phyloP scores from a whole-genome alignment of 2,329 filamentous ascomycete genomes.

The Neonectria coccinea region DNA sequence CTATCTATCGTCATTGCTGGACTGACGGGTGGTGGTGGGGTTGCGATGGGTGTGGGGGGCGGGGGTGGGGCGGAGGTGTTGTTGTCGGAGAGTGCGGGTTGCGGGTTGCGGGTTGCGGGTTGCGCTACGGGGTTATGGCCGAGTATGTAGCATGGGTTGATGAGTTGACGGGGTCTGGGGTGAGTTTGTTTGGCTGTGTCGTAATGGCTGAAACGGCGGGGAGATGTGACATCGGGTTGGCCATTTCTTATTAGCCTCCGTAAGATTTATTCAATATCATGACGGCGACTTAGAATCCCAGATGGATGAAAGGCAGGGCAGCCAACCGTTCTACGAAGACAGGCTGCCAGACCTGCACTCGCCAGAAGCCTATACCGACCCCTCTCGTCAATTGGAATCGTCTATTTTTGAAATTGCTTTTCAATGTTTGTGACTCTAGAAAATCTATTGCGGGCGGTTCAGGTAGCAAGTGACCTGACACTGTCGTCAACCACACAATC shows the following conservation, averaged over 20 bases:
- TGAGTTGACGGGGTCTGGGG: not conserved
- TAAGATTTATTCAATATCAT: not conserved
- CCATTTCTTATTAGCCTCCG: too few relatives aligned
- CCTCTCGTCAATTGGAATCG: not conserved
- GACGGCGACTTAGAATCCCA: too few relatives aligned
- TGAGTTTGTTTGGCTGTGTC: too few relatives aligned
- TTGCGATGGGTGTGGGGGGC: constrained; percentile 21
- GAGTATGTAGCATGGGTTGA: not conserved
- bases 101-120: not conserved
- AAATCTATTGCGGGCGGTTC: constrained; percentile 38
- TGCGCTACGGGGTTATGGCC: constrained; percentile 8
- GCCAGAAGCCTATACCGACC: too few relatives aligned
- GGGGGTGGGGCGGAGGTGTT: constrained; percentile 2
- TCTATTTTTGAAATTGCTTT: constrained; percentile 7
- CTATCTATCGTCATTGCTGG: constrained; percentile 3
- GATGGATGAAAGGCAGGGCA: too few relatives aligned
- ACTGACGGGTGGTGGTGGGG: constrained; percentile 21
- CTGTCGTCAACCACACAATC: constrained; percentile 23
- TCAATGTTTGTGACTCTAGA: constrained; percentile 32
- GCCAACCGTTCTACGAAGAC: not conserved
- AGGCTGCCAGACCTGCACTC: too few relatives aligned
- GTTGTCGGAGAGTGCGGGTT: not conserved
- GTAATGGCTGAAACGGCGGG: too few relatives aligned
- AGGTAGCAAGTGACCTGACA: constrained; percentile 35
- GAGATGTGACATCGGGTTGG: too few relatives aligned